These are phyloP conservation scores for Xylaria sp. DNA, from an alignment of 2,329 filamentous ascomycete genomes.

Conservation along the genomic window DNA sequence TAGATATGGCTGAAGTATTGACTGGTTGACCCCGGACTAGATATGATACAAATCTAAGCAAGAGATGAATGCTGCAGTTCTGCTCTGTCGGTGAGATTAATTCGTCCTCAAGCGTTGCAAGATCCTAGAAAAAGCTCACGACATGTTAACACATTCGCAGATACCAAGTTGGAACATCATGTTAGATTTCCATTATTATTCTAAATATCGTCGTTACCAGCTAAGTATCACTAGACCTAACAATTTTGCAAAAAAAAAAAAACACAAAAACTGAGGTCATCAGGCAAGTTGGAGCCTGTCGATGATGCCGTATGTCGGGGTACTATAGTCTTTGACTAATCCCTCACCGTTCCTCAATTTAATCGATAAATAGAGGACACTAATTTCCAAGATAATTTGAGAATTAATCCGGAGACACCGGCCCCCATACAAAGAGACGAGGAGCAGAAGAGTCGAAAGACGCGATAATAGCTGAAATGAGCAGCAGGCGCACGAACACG, in stretches of 20 bases:
- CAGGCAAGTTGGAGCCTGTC: neutral
- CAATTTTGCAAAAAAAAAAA: neutral
- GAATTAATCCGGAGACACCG: neutral
- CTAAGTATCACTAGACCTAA: neutral
- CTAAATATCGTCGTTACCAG: neutral
- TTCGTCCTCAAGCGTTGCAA: neutral
- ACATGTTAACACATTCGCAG: neutral
- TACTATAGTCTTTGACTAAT: neutral
- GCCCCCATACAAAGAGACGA: neutral
- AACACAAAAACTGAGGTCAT: neutral
- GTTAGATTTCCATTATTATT: neutral
- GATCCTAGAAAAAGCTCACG: neutral
- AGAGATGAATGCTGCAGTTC: too few species aligned
- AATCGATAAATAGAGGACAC: neutral
- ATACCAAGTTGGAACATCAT: neutral
- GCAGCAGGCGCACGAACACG: conserved; percentile 13
- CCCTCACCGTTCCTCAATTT: neutral
- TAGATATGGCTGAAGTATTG: neutral
- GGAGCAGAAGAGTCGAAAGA: neutral
- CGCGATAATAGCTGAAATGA: conserved; percentile 7
- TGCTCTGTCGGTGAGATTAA: too few species aligned
- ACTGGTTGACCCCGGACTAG: neutral
- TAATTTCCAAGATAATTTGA: neutral
- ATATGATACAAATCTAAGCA: neutral
- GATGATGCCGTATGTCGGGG: neutral